Base-by-base conservation (phyloP, 1,284 basidiomycete genomes). In the Mycosarcoma maydis region DNA sequence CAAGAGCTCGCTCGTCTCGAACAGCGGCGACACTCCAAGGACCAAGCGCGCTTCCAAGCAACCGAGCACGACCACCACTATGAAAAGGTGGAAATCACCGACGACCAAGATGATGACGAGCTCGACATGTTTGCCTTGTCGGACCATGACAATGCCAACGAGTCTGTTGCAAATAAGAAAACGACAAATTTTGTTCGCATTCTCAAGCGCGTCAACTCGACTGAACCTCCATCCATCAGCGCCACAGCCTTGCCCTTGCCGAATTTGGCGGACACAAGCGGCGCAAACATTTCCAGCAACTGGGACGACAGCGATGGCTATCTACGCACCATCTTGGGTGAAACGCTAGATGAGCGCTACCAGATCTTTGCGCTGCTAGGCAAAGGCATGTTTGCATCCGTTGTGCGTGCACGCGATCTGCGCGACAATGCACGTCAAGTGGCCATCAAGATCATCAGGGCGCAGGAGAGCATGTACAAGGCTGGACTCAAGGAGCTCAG, bases 301-400 rank as follows among this genome's bases (percentile, higher is more conserved):
- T 85, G 83, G 49, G 86, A 87, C 54, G 96, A 98, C 82, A 81
- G 90, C 0, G 96, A 99, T 82, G 96, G 96, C 0, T 98, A 98
- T 81, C 98, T 98, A 82, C 89, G 89, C 61, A 88, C 96, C 64
- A 94, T 95, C 44, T 87, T 98, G 6, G 96, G 95, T 43, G 96
- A 98, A 83, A 67, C 61, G 27, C 88, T 94, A n/a, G 92, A 96
- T 74, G 94, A 92, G 2, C 87, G 90, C 39, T 99, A 98, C 82
- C 93, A 97, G 80, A 92, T 98, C 11, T 95, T 92, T 71, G 93
- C 92, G 27, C 92, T 88, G 42, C 86, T 98, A 11, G 96, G 96
- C 29, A 94, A 95, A 81, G 96, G 96, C 57, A 99, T 98, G 94
- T 99, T 98, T 83, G 92, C 93, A 37, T 92, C 91, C 44, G 96